Base-by-base conservation (phyloP, 148 eudicot genomes). In the Rhododendron vialii region DNA sequence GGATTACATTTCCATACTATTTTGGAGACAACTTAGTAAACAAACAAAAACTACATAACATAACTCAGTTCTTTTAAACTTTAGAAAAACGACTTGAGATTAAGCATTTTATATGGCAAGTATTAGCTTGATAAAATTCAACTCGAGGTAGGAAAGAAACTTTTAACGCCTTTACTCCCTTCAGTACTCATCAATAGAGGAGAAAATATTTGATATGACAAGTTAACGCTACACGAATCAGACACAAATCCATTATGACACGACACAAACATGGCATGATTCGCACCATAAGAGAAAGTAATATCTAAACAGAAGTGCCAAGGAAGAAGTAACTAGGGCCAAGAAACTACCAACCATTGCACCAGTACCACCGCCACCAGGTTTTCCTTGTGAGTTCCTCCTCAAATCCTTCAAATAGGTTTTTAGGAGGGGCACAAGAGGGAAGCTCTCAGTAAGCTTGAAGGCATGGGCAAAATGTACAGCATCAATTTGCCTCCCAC, bases 301-400 rank as follows among this genome's bases (percentile, higher is more conserved):
- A n/a, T 67, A 18, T 78, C 3, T 28, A 28, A 55, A 77, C 55
- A 76, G 67, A 26, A 20, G 41, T 53, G 59, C 50, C 86, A 65
- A 30, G 24, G 48, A 51, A 79, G 78, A 17, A 7, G 33, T 18
- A 88, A 12, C 2, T 13, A 13, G 50, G 83, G 53, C 28, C 74
- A 22, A 20, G 20, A 33, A 35, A 69, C 26, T 86, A 93, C 95
- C 22, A 82, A 93, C 95, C 95, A 87, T 89, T 74, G 80, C 85
- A 86, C 88, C 86, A 88, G 87, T 88, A 78, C 84, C 82, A 78
- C 84, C 84, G 10, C 88, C 84, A n/a, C 87, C 86, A 74, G 89
- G 88, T 83, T 89, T 92, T 86, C 89, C 92, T 88, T 93, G 95
- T 10, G 91, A 87, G 88, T 91, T 93, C 85, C 92, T 91, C 87